These are phyloP conservation scores for Cyclotella atomus DNA, from an alignment of 108 stramenopile species.

Conservation along the genomic window DNA sequence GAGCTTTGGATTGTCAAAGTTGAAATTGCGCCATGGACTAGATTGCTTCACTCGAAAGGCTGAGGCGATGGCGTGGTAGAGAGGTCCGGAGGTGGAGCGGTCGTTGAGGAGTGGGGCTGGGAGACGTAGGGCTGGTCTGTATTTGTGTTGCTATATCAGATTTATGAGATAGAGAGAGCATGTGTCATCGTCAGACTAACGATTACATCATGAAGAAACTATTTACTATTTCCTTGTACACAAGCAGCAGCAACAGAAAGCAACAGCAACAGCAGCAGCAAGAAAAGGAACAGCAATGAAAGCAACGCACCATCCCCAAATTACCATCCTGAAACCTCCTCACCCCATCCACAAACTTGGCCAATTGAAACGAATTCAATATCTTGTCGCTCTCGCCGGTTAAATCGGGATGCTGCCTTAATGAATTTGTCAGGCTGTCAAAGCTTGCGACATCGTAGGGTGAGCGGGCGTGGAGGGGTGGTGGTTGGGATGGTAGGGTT, in stretches of 20 bases:
- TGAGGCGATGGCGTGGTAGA: slow-evolving; percentile 29
- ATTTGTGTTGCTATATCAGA: slow-evolving; percentile 6
- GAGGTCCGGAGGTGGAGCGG: slow-evolving; percentile 39
- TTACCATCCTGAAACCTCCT: slow-evolving; percentile 34
- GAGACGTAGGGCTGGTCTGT: slow-evolving; percentile 31
- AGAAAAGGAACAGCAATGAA: too few relatives aligned
- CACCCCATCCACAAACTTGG: slow-evolving; percentile 39
- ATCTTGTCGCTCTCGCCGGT: slow-evolving; percentile 43
- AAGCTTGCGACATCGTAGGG: slow-evolving; percentile 22
- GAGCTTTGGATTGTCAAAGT: slow-evolving; percentile 45
- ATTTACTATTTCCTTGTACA: neutral
- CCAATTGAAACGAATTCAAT: slow-evolving; percentile 35
- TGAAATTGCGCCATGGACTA: slow-evolving; percentile 43
- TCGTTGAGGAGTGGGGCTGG: slow-evolving; percentile 35
- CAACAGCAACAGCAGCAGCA: too few relatives aligned
- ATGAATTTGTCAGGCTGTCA: slow-evolving; percentile 16
- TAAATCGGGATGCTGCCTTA: slow-evolving; percentile 32
- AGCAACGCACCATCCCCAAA: slow-evolving; percentile 44
- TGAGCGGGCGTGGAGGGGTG: slow-evolving; percentile 38
- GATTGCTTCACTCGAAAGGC: slow-evolving; percentile 40
- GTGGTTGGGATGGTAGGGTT: slow-evolving; percentile 6
- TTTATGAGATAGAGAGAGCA: neutral
- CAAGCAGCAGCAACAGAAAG: too few relatives aligned
- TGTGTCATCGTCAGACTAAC: neutral
- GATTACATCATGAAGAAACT: neutral